Evolutionary conservation across 331 rosid genomes (phyloP), one percentile per base, ranked within the genome.

Genomic region (Telfairia occidentalis): DNA sequence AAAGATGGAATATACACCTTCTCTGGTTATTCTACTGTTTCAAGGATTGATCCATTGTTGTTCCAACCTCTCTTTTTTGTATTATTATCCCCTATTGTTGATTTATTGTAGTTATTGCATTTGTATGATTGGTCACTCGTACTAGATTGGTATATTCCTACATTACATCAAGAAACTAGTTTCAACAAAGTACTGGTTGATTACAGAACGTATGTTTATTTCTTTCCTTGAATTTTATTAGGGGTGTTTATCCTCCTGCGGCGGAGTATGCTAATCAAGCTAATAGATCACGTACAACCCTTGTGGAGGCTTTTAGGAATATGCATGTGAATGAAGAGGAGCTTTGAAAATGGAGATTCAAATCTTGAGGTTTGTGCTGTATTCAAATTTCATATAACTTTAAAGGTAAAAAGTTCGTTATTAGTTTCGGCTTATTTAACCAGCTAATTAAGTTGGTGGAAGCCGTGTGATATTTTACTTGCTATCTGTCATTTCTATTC

Each of bases 271-370:
- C 83, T 63, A 85, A 84, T 83, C 87, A 89, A 77, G 92, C 88
- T 78, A 87, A 84, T 58, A 87, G 86, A 77, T 77, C 90, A 78
- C 91, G 81, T 45, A 43, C 83, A 71, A 89, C 97, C 67, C 97
- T 92, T 80, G 97, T 92, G 77, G 97, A 95, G 81, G 96, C 90
- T 81, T 95, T 90, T 88, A 87, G 87, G 84, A 89, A 83, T 75
- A 78, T 90, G 97, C 94, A 87, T 79, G 85, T 48, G 71, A 90
- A 91, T 35, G 91, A 84, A 76, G 86, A 82, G 74, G 93, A 83
- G 80, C 90, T 81, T 77, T 85, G 97, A 95, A 84, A 95, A 95
- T 81, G 97, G 99, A 53, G 92, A 92, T 38, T 60, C 87, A 75
- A 77, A 19, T 77, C 89, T 86, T 45, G 97, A 90, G 97, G 99